Evolutionary conservation across 352 stramenopile species (phyloP).

Genomic region (Phytophthora parvispora): DNA sequence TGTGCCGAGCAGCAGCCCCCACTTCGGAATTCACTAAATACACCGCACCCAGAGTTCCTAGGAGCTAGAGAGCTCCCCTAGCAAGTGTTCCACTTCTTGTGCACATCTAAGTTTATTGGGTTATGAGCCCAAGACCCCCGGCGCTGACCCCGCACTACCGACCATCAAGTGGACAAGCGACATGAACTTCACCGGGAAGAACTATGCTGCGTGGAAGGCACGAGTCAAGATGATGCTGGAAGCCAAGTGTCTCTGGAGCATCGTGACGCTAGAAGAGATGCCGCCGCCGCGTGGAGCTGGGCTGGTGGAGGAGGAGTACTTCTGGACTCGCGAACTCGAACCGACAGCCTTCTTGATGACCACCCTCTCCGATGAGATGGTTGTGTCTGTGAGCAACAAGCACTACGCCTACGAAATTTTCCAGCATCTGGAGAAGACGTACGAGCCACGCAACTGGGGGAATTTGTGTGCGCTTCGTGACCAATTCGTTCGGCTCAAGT

Average conservation of each 20-base stretch:
- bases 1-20: background rate
- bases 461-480: constrained; percentile 10
- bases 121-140: constrained; percentile 2
- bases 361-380: constrained; percentile 14
- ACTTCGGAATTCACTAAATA: background rate
- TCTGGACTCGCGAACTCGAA: constrained; percentile 9
- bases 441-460: constrained; percentile 15
- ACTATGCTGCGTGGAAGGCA: constrained; percentile 17
- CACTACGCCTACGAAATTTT: constrained; percentile 11
- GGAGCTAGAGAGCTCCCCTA: background rate
- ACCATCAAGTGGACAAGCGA: constrained; percentile 2
- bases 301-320: background rate
- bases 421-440: constrained; percentile 12
- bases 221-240: background rate
- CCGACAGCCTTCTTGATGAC: constrained; percentile 12
- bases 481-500: constrained; percentile 1
- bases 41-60: background rate
- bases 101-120: background rate
- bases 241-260: constrained; percentile 6
- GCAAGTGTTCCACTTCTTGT: background rate
- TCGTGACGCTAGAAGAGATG: background rate
- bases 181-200: constrained; percentile 16
- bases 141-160: background rate
- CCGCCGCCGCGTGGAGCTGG: background rate
- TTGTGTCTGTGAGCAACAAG: constrained; percentile 7